Evolutionary conservation across 495 filamentous ascomycete species (phyloP), one percentile per base, ranked within the genome.

Genomic region (Aspergillus bertholletiae): DNA sequence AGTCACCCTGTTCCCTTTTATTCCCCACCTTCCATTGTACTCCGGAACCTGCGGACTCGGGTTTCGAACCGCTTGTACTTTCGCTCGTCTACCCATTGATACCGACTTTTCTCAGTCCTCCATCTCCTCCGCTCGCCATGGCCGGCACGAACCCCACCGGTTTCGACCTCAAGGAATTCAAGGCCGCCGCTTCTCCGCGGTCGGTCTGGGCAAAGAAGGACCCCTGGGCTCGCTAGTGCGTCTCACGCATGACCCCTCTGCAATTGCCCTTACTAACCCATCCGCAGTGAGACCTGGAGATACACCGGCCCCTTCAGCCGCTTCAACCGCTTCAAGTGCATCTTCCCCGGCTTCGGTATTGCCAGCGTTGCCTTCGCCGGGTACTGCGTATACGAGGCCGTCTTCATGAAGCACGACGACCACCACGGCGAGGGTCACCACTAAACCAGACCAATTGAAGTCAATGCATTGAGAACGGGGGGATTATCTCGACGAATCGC

Each of bases 261-360:
- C 37, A 55, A 51, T 51, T 23, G 24, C 30, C 15, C 18, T 57
- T 57, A 43, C 62, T 65, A 46, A 71, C 43, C 15, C 4, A 7
- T 37, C 41, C 45, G 21, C 69, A 98, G 94, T 57, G 94, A 98
- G 74, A 78, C 88, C 67, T 98, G 94, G 94, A 85, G 94, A 63
- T 97, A 95, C 77, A 84, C 84, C 45, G 95, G 92, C 59, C 87
- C 84, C 39, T 97, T 97, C 80, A 85, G 84, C 53, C 83, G 93
- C 49, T 88, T 73, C 70, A 93, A 95, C 76, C 89, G 94, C 21
- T 96, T 96, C 78, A 88, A 83, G 72, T 76, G 83, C 52, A 75
- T 84, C 51, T 88, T 98, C 72, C 94, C 94, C 26, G 94, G 94
- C 46, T 76, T 98, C 46, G 95, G 94, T 43, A 94, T 90, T 57